Base-by-base conservation (phyloP, 2,329 filamentous ascomycete genomes). In the Paraphaeosphaeria sporulosa region DNA sequence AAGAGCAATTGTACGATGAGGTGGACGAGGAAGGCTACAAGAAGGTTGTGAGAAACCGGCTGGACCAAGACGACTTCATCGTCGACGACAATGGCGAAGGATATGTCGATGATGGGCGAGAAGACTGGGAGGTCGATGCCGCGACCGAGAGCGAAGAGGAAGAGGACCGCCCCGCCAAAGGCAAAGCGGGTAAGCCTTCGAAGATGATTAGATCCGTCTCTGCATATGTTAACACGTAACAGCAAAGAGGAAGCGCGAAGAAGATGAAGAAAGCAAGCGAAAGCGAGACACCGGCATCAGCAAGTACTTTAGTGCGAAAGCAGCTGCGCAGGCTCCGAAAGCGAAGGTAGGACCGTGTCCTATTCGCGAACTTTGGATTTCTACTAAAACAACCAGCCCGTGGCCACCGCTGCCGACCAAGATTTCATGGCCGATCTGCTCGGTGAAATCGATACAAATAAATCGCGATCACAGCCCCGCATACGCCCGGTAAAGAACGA, bases 11-110 rank as follows among this genome's bases (percentile, higher is more conserved):
- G 47, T 99, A 98, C 81, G 95, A 98, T 64, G 94, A 96, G 72
- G 93, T 99, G 50, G 94, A 98, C 74, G 95, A 99, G 72, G 94
- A 95, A 72, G 91, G 92, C 54, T 99, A 99, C 84, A 97, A 97
- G 83, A 96, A 96, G 77, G 90, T 98, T 67, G 93, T 99, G 15
- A 88, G 95, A 44, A 88, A 90, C 58, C 90, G 95, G 49, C 84
- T 99, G 54, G 92, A 98, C 74, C 86, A 96, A 72, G 95, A 99
- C 71, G 95, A 99, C 80, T 99, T 99, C 73, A 94, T 99, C 55
- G 94, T 99, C 61, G 95, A 98, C 82, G 95, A 99, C 81, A 96
- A 97, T 81, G 94, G 94, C 73, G 93, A 94, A 76, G 94, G 95
- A 40, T 99, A 99, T 73, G 94, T 93, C 66, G 94, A 98, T 76